A percentile compares a stretch with the other conserved stretches of the same genome.
Conservation (phyloP, 352 stramenopile species). For the Phytophthora colocasiae region DNA sequence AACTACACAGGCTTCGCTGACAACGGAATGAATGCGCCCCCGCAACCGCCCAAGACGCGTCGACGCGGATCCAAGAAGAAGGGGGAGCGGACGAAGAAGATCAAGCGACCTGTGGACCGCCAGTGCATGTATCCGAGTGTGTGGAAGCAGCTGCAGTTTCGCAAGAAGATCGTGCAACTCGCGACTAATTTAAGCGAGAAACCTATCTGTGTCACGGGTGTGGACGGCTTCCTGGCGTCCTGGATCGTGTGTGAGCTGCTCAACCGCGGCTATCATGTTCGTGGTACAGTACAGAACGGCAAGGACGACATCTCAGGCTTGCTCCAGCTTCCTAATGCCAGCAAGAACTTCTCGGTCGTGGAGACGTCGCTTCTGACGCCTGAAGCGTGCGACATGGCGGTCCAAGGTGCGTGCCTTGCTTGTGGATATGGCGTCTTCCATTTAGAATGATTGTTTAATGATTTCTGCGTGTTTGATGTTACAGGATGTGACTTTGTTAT, state of each 20-base stretch:
- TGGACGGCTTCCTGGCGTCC: constrained; percentile 86
- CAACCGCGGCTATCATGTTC: constrained; percentile 78
- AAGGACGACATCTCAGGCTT: constrained; percentile 88
- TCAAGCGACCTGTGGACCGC: constrained; percentile 43
- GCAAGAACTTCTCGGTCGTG: constrained; percentile 86
- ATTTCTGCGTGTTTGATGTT: constrained; percentile 1
- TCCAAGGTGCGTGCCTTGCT: constrained; percentile 55
- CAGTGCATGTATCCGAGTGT: constrained; percentile 82
- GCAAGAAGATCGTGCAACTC: constrained; percentile 84
- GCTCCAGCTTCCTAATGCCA: constrained; percentile 68
- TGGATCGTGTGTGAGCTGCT: constrained; percentile 89
- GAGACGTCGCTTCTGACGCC: constrained; percentile 89
- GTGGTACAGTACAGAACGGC: constrained; percentile 87
- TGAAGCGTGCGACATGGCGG: constrained; percentile 86
- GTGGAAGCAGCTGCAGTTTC: constrained; percentile 84
- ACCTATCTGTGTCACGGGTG: constrained; percentile 87
- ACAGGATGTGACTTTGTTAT: constrained; percentile 89
- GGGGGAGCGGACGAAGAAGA: constrained; percentile 33
- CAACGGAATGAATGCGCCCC: constrained; percentile 2
- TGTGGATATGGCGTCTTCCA: constrained; percentile 7
- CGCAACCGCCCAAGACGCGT: constrained; percentile 33
- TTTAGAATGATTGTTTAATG: constrained; percentile 4
- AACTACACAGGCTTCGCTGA: constrained; percentile 11
- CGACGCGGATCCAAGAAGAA: constrained; percentile 40
- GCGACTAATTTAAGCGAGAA: constrained; percentile 78